Percentiles rank a stretch among this genome's conserved stretches.
phyloP scores from a whole-genome alignment of 768 basidiomycete genomes.

The Clitopilus hobsonii region DNA sequence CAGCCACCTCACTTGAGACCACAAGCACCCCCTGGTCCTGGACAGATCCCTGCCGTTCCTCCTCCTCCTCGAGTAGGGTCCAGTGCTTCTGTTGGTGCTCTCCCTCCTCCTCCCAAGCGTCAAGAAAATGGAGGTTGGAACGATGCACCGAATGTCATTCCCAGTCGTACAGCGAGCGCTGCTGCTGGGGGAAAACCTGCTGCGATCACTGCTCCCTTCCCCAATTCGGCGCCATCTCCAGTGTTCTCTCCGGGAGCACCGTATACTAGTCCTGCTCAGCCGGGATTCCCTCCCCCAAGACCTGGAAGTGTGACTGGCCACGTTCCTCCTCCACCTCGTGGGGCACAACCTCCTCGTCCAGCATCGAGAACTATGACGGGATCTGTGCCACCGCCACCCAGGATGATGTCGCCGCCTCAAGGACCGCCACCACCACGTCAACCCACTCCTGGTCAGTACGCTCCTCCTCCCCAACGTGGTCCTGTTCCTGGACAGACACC shows the following conservation, averaged over 20 bases:
- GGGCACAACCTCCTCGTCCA: slow-evolving; percentile 24
- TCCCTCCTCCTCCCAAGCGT: slow-evolving; percentile 55
- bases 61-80: slow-evolving; percentile 39
- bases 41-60: slow-evolving; percentile 24
- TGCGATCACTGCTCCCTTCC: slow-evolving; percentile 88
- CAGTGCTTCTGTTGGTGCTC: slow-evolving; percentile 20
- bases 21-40: slow-evolving; percentile 29
- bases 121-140: slow-evolving; percentile 86
- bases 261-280: slow-evolving; percentile 36
- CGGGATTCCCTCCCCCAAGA: slow-evolving; percentile 54
- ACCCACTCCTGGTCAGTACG: slow-evolving; percentile 47
- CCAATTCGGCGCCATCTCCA: slow-evolving; percentile 51
- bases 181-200: slow-evolving; percentile 51
- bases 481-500: slow-evolving; percentile 38
- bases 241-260: slow-evolving; percentile 44
- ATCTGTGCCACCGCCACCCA: slow-evolving; percentile 28
- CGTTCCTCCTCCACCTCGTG: slow-evolving; percentile 33
- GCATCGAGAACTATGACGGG: slow-evolving; percentile 23
- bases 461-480: slow-evolving; percentile 32
- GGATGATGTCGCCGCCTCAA: slow-evolving; percentile 45
- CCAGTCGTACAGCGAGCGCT: slow-evolving; percentile 34
- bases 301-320: slow-evolving; percentile 56
- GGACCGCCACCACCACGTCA: slow-evolving; percentile 31
- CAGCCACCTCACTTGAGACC: slow-evolving; percentile 37
- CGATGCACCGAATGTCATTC: slow-evolving; percentile 61